phyloP scores from a whole-genome alignment of 352 stramenopile genomes.

The Phytopythium vexans region DNA sequence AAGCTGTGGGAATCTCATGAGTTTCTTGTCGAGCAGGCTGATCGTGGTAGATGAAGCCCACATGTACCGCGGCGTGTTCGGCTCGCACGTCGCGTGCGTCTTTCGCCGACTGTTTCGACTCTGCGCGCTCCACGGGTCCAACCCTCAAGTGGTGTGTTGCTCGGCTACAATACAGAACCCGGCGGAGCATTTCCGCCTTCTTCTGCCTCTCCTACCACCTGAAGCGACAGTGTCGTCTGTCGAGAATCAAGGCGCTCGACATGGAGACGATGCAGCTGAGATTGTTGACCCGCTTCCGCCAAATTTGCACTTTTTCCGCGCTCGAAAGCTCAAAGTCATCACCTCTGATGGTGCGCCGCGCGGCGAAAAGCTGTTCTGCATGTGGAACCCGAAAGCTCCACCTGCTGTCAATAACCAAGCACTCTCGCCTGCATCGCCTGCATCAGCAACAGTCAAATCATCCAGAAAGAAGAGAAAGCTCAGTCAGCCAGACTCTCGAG shows the following conservation, averaged over 20 bases:
- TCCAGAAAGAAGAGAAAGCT: slow-evolving; percentile 18
- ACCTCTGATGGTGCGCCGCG: slow-evolving; percentile 89
- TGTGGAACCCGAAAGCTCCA: slow-evolving; percentile 91
- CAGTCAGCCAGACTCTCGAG: slow-evolving; percentile 7
- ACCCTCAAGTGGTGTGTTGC: slow-evolving; percentile 91
- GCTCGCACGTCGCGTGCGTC: slow-evolving; percentile 81
- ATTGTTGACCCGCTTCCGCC: slow-evolving; percentile 14
- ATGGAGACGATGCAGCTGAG: neutral
- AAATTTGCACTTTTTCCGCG: slow-evolving; percentile 61
- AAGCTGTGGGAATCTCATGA: neutral
- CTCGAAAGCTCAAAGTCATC: slow-evolving; percentile 62
- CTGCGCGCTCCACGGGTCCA: slow-evolving; percentile 76
- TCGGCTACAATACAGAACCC: slow-evolving; percentile 96
- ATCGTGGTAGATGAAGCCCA: slow-evolving; percentile 89
- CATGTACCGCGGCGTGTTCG: slow-evolving; percentile 92
- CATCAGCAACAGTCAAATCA: neutral
- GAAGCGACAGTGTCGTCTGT: neutral
- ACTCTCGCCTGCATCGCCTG: neutral
- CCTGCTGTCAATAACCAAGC: neutral
- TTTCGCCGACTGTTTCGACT: slow-evolving; percentile 90
- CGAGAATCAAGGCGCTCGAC: neutral
- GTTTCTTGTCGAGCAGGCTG: slow-evolving; percentile 24
- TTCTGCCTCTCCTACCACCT: slow-evolving; percentile 78
- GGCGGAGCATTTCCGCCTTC: slow-evolving; percentile 85
- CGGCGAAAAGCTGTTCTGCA: slow-evolving; percentile 91